phyloP scores from a whole-genome alignment of 2,329 filamentous ascomycete species.

The Triangularia verruculosa region DNA sequence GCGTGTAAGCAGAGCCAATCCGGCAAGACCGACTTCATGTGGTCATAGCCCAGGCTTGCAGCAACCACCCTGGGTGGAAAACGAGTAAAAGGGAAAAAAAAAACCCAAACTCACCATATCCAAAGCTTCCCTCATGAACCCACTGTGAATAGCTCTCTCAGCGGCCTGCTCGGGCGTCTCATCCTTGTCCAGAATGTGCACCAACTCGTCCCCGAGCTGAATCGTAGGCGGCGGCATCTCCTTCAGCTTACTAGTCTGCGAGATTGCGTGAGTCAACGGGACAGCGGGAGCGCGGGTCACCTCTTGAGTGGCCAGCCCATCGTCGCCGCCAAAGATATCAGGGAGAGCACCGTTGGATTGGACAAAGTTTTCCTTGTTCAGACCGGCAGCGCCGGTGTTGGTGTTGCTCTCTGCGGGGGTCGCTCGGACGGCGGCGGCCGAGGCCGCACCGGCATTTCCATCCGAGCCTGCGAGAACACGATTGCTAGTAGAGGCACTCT shows the following conservation, averaged over 20 bases:
- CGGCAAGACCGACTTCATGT: neutral
- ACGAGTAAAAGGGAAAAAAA: neutral
- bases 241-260: slow-evolving; percentile 27
- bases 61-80: neutral
- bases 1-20: neutral
- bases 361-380: neutral
- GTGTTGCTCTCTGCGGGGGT: neutral
- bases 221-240: slow-evolving; percentile 17
- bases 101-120: slow-evolving; percentile 64
- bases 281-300: slow-evolving; percentile 20
- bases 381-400: neutral
- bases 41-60: neutral
- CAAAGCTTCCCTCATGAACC: slow-evolving; percentile 82
- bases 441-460: neutral
- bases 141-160: slow-evolving; percentile 45
- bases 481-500: slow-evolving; percentile 8
- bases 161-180: slow-evolving; percentile 28
- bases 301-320: slow-evolving; percentile 9
- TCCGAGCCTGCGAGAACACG: slow-evolving; percentile 10
- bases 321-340: neutral
- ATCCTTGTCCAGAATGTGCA: slow-evolving; percentile 15
- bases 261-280: slow-evolving; percentile 19
- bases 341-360: neutral
- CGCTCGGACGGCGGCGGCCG: neutral
- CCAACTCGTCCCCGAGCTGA: slow-evolving; percentile 13